Evolutionary conservation across 2,329 filamentous ascomycete species (phyloP).

Genomic region (Byssoonygena ceratinophila): DNA sequence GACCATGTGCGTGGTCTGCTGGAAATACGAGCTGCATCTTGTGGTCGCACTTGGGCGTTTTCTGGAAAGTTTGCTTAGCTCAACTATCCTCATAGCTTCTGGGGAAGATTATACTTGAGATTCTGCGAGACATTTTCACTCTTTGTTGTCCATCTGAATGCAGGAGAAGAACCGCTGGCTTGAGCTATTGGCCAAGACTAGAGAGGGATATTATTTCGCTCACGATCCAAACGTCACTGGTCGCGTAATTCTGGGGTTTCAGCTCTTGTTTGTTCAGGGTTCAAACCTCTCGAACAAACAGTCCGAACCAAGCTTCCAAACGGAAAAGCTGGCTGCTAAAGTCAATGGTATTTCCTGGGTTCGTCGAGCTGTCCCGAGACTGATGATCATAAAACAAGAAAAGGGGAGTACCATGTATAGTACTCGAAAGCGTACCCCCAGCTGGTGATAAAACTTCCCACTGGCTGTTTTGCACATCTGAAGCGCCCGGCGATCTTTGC

Average conservation of each 20-base stretch:
- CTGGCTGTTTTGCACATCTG: background rate
- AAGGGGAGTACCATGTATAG: no score
- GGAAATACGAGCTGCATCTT: slow-evolving; percentile 8
- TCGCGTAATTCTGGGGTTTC: no score
- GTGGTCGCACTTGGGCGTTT: slow-evolving; percentile 5
- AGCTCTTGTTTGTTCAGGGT: no score
- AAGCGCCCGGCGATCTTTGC: background rate
- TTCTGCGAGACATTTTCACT: background rate
- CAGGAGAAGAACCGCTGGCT: background rate
- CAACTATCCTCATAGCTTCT: no score
- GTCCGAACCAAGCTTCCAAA: no score
- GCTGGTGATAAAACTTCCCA: background rate
- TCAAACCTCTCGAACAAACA: no score
- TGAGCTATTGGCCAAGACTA: background rate
- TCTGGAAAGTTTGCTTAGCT: background rate
- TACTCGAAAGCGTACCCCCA: background rate
- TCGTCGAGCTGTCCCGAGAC: no score
- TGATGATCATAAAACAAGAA: no score
- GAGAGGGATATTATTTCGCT: background rate
- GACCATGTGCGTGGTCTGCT: background rate
- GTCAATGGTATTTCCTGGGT: no score
- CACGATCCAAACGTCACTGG: no score
- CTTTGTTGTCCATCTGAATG: background rate
- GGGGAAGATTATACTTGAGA: no score
- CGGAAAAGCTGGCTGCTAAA: no score